phyloP scores from a whole-genome alignment of 306 rosid genomes.

The Geum urbanum region DNA sequence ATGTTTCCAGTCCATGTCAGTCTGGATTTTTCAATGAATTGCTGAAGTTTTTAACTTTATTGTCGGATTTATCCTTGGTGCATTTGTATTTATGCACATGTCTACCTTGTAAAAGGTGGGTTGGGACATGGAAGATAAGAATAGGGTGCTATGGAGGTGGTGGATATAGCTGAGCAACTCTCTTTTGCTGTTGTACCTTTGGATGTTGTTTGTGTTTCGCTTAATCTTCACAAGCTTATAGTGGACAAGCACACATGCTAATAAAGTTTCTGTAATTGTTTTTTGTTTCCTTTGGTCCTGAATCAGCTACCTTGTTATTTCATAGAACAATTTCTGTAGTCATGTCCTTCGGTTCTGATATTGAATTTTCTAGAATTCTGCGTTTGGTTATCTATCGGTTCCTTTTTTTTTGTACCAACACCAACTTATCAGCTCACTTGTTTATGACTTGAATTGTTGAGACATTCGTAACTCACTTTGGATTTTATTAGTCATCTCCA shows the following conservation, averaged over 20 bases:
- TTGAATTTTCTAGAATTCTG: background rate
- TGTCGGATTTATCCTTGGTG: background rate
- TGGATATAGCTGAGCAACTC: background rate
- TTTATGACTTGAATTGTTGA: background rate
- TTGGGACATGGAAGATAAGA: background rate
- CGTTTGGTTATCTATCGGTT: background rate
- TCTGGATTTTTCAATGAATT: conserved; percentile 6
- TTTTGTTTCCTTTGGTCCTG: background rate
- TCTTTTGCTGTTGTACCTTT: background rate
- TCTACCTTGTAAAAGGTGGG: background rate
- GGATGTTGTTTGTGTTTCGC: background rate
- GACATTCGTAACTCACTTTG: too few species aligned
- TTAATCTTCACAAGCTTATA: background rate
- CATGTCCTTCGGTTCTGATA: background rate
- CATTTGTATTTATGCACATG: conserved; percentile 13
- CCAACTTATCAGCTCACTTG: background rate
- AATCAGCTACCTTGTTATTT: background rate
- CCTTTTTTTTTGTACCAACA: background rate
- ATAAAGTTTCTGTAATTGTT: background rate
- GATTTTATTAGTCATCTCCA: background rate
- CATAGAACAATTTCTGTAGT: background rate
- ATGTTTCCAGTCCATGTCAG: conserved; percentile 11
- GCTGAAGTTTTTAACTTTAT: background rate
- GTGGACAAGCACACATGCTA: background rate
- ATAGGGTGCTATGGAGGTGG: background rate